A percentile compares a stretch with the other conserved stretches of the same genome.
Conservation (phyloP, 495 filamentous ascomycete genomes). For the Neurospora intermedia region DNA sequence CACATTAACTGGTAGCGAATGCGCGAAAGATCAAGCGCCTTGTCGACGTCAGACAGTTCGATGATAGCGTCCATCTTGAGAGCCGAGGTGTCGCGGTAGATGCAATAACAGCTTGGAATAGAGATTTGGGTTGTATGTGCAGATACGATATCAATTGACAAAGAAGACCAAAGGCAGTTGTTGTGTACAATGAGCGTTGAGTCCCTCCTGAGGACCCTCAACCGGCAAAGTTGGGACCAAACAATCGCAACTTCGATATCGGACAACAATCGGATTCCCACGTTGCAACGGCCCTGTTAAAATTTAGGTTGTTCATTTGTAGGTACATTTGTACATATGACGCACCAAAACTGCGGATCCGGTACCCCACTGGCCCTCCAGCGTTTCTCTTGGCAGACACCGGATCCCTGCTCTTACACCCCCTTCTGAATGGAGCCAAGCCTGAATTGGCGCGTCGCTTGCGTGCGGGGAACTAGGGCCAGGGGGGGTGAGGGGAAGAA, state of each 20-base stretch:
- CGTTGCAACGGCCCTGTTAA: background rate
- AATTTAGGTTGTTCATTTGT: background rate
- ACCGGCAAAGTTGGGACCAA: background rate
- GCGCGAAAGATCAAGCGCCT: slow-evolving; percentile 80
- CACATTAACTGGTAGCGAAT: slow-evolving; percentile 96
- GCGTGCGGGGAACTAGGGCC: background rate
- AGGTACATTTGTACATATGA: background rate
- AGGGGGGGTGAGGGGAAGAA: background rate
- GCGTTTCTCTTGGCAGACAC: background rate
- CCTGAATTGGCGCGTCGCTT: background rate
- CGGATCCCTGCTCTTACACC: background rate
- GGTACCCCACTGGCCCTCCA: background rate
- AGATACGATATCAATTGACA: background rate
- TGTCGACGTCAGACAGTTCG: slow-evolving; percentile 69
- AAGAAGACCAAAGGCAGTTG: background rate
- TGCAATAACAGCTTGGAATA: background rate
- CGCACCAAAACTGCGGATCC: background rate
- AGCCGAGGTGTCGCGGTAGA: background rate
- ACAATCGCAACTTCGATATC: background rate
- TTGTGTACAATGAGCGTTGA: background rate
- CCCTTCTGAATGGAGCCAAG: background rate
- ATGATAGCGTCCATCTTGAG: slow-evolving; percentile 76
- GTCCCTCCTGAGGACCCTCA: background rate
- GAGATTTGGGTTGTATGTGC: background rate
- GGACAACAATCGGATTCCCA: background rate